Base-by-base conservation (phyloP, 2,329 filamentous ascomycete genomes). In the Fusarium sp. region DNA sequence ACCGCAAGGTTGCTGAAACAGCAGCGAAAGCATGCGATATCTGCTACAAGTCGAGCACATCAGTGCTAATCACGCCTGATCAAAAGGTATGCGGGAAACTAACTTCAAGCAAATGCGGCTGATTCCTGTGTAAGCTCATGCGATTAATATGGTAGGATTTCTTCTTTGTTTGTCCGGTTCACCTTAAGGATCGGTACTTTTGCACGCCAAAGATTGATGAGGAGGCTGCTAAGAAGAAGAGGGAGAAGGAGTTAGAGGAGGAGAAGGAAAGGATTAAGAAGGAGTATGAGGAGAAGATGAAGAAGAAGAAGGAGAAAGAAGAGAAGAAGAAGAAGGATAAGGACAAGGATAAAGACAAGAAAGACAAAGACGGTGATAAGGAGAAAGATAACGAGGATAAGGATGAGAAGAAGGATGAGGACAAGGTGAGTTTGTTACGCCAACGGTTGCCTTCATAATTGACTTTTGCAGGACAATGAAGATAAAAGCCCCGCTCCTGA, bases 21-120 rank as follows among this genome's bases (percentile, higher is more conserved):
- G 88, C 92, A 3, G 88, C 93, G 15, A 97, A 93, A 81, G 86
- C 93, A 53, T 99, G 96, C 82, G 92, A 94, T 81, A 90, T 98
- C 70, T 98, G 96, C 86, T 97, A 92, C 85, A 97, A 96, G 82
- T 92, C 93, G 12, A 94, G 91, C 64, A 90, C 91, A 10, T 97
- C 92, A 72, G 95, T 98, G 20, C 85, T 99, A 59, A 93, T 97
- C 74, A 97, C 94, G 12, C 89, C 93, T 1, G 94, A 97, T 76
- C 95, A 93, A 77, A 96, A 95, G 89, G 95, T 96, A 77, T 70
- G 75, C 52, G 45, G 20, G 38, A 37, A 56, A 30, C 37, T 49
- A 9, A 46, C 42, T 55, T 32, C 20, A 26, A 37, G 64, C 40
- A 55, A 49, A 49, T 52, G 13, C 58, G 30, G 59, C 55, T 68